Evolutionary conservation across 805 yeast species (phyloP), one percentile per base, ranked within the genome.

Genomic region (Lipomyces chichibuensis): DNA sequence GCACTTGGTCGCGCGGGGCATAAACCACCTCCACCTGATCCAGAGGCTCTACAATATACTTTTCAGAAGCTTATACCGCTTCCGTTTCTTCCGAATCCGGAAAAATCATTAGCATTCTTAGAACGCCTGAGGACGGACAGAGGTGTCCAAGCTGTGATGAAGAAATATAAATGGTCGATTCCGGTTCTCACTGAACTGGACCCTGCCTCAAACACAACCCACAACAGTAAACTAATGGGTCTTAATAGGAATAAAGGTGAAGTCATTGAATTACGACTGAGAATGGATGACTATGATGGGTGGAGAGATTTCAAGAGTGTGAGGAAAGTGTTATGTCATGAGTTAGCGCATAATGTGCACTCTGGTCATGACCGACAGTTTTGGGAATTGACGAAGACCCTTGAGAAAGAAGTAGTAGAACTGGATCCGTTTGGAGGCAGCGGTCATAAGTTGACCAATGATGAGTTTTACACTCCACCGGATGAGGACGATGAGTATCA

Each of bases 211-310:
- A 77, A 78, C 69, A 78, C 81, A 6, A 64, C 72, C 13, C 75
- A 69, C 33, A 74, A 74, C 27, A 62, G 71, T 13, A 72, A 74
- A 58, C 60, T 70, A 5, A 71, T 79, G 33, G 82, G 82, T 1
- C 71, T 77, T 20, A 79, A 79, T 64, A 64, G 74, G 46, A 76
- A 77, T 65, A 64, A 61, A 35, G 82, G 82, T 14, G 73, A 77
- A 66, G 74, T 70, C 49, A 79, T 79, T 37, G 75, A 75, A 63
- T 73, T 79, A 39, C 75, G 82, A 7, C 70, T 79, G 20, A 71
- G 82, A 27, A 79, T 81, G 13, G 82, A 80, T 65, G 74, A 70
- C 63, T 78, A 79, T 65, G 75, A 75, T 35, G 82, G 82, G 7
- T 79, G 74, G 65, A 69, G 80, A 55, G 67, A 72, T 62, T 79